phyloP scores from a whole-genome alignment of 2,329 filamentous ascomycete genomes.

The Colletotrichum tofieldiae region DNA sequence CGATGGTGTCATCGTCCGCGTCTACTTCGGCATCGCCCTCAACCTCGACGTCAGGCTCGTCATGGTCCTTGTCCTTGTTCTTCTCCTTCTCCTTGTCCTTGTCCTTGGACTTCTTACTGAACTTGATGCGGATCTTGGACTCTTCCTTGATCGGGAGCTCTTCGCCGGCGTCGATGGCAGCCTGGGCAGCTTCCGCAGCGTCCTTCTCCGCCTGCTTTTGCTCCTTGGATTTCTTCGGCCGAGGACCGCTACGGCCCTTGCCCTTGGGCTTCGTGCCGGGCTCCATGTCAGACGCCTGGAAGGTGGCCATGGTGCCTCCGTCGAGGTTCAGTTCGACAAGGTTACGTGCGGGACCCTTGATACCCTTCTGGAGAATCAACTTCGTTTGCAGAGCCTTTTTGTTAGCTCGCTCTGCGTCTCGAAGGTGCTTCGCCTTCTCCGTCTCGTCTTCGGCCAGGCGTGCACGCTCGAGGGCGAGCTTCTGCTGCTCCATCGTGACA shows the following conservation, averaged over 20 bases:
- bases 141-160: slow-evolving; percentile 76
- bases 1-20: slow-evolving; percentile 54
- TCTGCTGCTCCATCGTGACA: slow-evolving; percentile 91
- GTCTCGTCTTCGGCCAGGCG: slow-evolving; percentile 85
- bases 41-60: slow-evolving; percentile 54
- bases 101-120: slow-evolving; percentile 66
- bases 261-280: slow-evolving; percentile 62
- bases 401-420: slow-evolving; percentile 89
- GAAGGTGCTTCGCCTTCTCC: slow-evolving; percentile 84
- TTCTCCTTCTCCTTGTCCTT: slow-evolving; percentile 61
- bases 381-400: slow-evolving; percentile 95
- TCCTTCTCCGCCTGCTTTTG: slow-evolving; percentile 87
- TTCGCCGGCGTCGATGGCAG: slow-evolving; percentile 84
- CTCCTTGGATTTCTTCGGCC: slow-evolving; percentile 92
- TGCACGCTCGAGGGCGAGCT: slow-evolving; percentile 84
- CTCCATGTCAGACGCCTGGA: slow-evolving; percentile 77
- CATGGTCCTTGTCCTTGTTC: slow-evolving; percentile 53
- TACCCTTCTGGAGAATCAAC: slow-evolving; percentile 87
- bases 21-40: slow-evolving; percentile 52
- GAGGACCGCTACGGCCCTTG: slow-evolving; percentile 72
- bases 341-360: slow-evolving; percentile 81
- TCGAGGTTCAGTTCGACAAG: slow-evolving; percentile 83
- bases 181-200: slow-evolving; percentile 89
- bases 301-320: slow-evolving; percentile 88
- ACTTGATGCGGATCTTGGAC: slow-evolving; percentile 75